Percentiles rank a stretch among this genome's conserved stretches.
These are phyloP conservation scores for Penicillium sp. DNA, from an alignment of 2,329 filamentous ascomycete species.

Conservation along the genomic window DNA sequence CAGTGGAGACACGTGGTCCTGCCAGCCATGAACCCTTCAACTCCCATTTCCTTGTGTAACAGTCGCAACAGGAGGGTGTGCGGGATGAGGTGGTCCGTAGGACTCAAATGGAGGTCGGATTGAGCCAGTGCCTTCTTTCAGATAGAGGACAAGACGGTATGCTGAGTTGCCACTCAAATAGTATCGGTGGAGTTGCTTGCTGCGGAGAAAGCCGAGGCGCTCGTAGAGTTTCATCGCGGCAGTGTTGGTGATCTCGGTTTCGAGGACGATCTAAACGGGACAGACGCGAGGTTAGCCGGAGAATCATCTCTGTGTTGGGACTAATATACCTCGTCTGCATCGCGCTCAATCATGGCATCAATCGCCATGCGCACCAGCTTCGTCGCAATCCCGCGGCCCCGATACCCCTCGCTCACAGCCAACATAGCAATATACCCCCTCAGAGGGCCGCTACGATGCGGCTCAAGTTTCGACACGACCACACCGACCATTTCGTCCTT, in stretches of 20 bases:
- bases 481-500: slow-evolving; percentile 67
- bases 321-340: slow-evolving; percentile 69
- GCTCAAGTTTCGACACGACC: slow-evolving; percentile 90
- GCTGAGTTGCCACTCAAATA: slow-evolving; percentile 96
- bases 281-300: slow-evolving; percentile 8
- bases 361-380: slow-evolving; percentile 84
- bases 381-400: slow-evolving; percentile 82
- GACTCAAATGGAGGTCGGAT: slow-evolving; percentile 39
- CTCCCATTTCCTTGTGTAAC: slow-evolving; percentile 25
- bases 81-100: slow-evolving; percentile 20
- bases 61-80: slow-evolving; percentile 14
- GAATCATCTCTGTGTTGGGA: background rate
- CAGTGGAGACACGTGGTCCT: background rate
- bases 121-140: slow-evolving; percentile 58
- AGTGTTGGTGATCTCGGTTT: slow-evolving; percentile 90
- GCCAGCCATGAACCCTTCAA: background rate
- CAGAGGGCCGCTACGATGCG: slow-evolving; percentile 77
- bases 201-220: slow-evolving; percentile 81
- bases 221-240: slow-evolving; percentile 92
- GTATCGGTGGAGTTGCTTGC: slow-evolving; percentile 89
- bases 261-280: slow-evolving; percentile 65
- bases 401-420: slow-evolving; percentile 74
- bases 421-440: slow-evolving; percentile 98
- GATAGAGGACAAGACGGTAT: slow-evolving; percentile 76
- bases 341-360: slow-evolving; percentile 76